These are phyloP conservation scores for Cinnamomum micranthum DNA, from an alignment of 164 flowering plant species.

Conservation along the genomic window DNA sequence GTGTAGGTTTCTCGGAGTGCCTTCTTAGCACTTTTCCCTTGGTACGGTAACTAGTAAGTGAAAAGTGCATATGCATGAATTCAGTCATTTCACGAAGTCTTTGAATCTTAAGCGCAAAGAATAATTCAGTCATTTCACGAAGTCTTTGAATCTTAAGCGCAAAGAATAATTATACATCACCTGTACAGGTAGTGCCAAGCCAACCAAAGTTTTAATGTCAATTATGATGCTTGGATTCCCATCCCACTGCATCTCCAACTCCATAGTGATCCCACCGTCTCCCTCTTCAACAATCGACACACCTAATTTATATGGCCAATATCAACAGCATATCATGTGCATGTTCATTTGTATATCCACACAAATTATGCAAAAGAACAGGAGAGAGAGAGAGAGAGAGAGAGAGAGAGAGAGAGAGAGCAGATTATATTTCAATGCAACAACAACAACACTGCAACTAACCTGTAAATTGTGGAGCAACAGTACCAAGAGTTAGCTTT, in stretches of 20 bases:
- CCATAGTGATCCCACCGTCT: constrained; percentile 68
- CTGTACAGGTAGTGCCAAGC: constrained; percentile 87
- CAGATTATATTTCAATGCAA: too few relatives aligned
- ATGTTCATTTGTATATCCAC: background rate
- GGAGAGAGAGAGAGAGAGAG: too few relatives aligned
- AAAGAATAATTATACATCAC: constrained; percentile 28
- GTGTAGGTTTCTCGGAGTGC: background rate
- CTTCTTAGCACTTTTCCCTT: background rate
- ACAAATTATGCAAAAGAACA: background rate
- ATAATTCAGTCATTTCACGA: too few relatives aligned
- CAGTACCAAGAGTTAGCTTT: constrained; percentile 96
- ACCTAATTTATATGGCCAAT: constrained; percentile 36
- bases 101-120: background rate
- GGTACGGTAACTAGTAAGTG: background rate
- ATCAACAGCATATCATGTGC: background rate
- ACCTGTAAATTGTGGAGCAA: constrained; percentile 99
- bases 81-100: background rate
- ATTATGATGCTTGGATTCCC: constrained; percentile 89
- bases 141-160: background rate
- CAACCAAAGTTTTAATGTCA: constrained; percentile 72
- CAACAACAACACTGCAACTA: constrained; percentile 6
- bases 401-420: too few relatives aligned
- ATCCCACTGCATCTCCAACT: constrained; percentile 97
- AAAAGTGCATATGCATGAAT: background rate
- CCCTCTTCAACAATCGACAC: constrained; percentile 84